Evolutionary conservation across 768 basidiomycete species (phyloP).

Genomic region (Mycena leptocephala): DNA sequence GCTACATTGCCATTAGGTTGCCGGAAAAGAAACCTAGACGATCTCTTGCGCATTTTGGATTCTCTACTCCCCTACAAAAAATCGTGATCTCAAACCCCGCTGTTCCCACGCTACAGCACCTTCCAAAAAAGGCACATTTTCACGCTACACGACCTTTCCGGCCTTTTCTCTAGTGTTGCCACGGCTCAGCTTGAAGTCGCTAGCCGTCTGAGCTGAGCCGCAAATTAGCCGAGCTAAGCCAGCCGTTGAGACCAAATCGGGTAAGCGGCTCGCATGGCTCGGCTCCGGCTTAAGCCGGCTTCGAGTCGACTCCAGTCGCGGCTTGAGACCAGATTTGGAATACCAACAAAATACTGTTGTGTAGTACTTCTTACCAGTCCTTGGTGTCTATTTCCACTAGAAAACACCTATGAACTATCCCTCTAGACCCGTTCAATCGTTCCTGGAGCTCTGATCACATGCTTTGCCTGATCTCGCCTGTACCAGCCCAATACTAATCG

Average conservation of each 20-base stretch:
- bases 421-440: not conserved
- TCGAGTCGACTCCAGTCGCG: not conserved
- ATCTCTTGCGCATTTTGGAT: too few relatives aligned
- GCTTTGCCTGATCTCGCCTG: not conserved
- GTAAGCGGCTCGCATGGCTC: not conserved
- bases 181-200: not conserved
- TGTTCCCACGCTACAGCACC: too few relatives aligned
- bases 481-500: not conserved
- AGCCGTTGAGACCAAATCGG: not conserved
- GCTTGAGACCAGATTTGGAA: not conserved
- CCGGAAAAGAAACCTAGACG: too few relatives aligned
- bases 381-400: not conserved
- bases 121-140: too few relatives aligned
- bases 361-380: not conserved
- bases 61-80: too few relatives aligned
- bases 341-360: not conserved
- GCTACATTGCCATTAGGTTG: too few relatives aligned
- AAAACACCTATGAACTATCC: not conserved
- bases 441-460: not conserved
- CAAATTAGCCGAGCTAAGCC: not conserved
- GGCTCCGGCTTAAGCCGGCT: not conserved
- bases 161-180: not conserved
- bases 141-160: too few relatives aligned
- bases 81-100: too few relatives aligned
- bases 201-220: not conserved